Base-by-base conservation (phyloP, 176 grass and related monocot species). In the Oryza coarctata region DNA sequence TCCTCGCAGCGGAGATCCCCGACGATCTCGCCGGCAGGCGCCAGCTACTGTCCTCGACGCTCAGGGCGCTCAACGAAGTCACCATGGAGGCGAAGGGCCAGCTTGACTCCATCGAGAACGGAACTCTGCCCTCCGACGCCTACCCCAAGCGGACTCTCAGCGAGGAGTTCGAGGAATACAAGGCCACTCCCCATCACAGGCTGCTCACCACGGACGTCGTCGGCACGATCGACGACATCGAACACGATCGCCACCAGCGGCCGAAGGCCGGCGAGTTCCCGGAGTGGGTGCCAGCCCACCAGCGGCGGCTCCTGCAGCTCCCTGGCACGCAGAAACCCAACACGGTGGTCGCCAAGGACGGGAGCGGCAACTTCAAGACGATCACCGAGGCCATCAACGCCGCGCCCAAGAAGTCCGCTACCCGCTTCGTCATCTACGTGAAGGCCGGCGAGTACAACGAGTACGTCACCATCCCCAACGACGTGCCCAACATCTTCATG, bases 401-500 rank as follows among this genome's bases (percentile, higher is more conserved):
- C 28, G 61, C 78, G 18, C 93, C 96, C 29, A 89, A 88, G 82
- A 32, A 26, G 2, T 66, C 50, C 31, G 14, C 58, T 1, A 80
- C 75, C 0, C 87, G 96, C 27, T 95, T 87, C 78, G 89, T 90
- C 75, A 98, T 98, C 87, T 93, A 93, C 77, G 93, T 98, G 15
- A 98, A 98, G 93, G 85, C 89, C 29, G 96, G 96, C n/a, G 33
- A 80, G 20, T 98, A 98, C 81, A 77, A 95, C 15, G 96, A 98
- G 87, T 86, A 88, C 65, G 88, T 95, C 17, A 65, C 90, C 31
- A 39, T 99, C 31, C 31, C 36, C 34, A 93, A 90, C 80, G 28
- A 82, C 6, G 62, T 66, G 76, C 23, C 31, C 43, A 95, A 95
- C 84, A 20, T 99, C 47, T 91, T 84, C 85, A 99, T 99, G 89